A percentile compares a stretch with the other conserved stretches of the same genome.
Evolutionary conservation across 2,329 filamentous ascomycete species (phyloP).

Genomic region (Exserohilum turcica): DNA sequence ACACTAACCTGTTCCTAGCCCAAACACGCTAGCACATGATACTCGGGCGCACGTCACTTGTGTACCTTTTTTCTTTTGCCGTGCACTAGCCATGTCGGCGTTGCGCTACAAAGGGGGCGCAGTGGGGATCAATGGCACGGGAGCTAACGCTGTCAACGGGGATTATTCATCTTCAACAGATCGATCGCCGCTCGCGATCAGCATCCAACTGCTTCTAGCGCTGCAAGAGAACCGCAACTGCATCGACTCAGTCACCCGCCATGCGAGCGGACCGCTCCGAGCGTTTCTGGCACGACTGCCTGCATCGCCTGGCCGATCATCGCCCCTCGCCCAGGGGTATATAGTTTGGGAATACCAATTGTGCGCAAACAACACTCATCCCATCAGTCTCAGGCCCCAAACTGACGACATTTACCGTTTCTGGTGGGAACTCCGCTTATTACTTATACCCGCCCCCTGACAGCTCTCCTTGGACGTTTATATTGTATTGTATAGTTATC

Average conservation of each 20-base stretch:
- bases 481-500: not conserved
- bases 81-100: not conserved
- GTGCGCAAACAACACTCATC: not conserved
- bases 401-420: conserved; percentile 1
- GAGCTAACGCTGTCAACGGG: not conserved
- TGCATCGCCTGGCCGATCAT: not conserved
- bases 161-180: not conserved
- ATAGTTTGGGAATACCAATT: not conserved
- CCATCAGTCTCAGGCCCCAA: not conserved
- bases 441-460: conserved; percentile 6
- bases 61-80: conserved; percentile 2
- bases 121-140: not conserved
- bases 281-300: not conserved
- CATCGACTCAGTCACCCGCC: not conserved
- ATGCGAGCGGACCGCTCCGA: not conserved
- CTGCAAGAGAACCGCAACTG: not conserved
- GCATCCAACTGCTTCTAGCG: not conserved
- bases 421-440: not conserved
- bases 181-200: not conserved
- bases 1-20: conserved; percentile 12
- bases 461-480: not conserved
- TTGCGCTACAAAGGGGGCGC: not conserved
- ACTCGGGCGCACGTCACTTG: not conserved
- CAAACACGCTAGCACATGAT: conserved; percentile 1
- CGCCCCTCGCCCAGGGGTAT: conserved; percentile 1